These are phyloP conservation scores for Sequoiadendron giganteum DNA, from an alignment of 75 land plant species.

Conservation along the genomic window DNA sequence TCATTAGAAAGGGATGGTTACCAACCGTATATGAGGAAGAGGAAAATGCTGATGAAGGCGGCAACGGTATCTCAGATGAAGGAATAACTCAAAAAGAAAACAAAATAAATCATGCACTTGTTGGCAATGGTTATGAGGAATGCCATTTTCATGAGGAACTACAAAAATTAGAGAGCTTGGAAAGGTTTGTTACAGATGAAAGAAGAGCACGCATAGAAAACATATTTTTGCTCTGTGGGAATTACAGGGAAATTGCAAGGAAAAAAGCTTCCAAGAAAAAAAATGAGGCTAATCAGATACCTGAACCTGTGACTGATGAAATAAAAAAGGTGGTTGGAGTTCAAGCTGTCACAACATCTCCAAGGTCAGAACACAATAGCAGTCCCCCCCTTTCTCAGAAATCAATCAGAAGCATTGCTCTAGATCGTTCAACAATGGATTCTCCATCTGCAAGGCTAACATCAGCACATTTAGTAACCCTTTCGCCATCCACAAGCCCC, in stretches of 20 bases:
- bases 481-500: background rate
- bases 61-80: conserved; percentile 14
- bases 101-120: background rate
- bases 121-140: background rate
- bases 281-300: background rate
- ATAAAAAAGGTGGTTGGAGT: background rate
- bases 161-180: background rate
- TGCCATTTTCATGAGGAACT: background rate
- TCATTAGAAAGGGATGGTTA: background rate
- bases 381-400: background rate
- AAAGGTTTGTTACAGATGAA: conserved; percentile 25
- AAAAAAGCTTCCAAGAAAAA: background rate
- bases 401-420: background rate
- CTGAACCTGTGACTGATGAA: background rate
- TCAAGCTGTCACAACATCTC: background rate
- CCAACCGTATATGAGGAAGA: conserved; percentile 19
- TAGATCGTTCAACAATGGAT: background rate
- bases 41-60: conserved; percentile 29
- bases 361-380: background rate
- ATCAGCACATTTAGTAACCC: background rate
- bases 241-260: conserved; percentile 34
- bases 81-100: background rate
- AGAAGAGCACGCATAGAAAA: conserved; percentile 44
- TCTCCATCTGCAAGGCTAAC: background rate
- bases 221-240: conserved; percentile 48